Conservation (phyloP, 768 basidiomycete genomes). For the Hemileccinum impolitum region DNA sequence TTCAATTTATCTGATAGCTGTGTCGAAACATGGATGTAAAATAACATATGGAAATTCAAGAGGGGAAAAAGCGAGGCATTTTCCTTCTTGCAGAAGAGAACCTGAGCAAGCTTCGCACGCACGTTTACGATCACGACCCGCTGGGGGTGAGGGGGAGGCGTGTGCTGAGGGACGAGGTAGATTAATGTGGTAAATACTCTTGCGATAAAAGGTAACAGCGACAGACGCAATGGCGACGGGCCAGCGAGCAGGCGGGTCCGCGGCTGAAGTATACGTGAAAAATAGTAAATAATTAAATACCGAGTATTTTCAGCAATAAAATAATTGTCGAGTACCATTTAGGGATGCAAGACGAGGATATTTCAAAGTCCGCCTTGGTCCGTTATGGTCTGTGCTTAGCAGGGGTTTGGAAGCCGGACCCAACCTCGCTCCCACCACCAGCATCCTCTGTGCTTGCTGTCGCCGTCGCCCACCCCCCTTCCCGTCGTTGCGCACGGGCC, state of each 20-base stretch:
- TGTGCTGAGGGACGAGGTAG: background rate
- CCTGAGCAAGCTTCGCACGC: slow-evolving; percentile 24
- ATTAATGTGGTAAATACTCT: background rate
- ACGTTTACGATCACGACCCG: slow-evolving; percentile 20
- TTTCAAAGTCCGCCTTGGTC: slow-evolving; percentile 34
- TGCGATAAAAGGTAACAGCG: background rate
- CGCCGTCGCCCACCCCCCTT: slow-evolving; percentile 34
- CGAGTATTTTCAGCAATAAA: slow-evolving; percentile 18
- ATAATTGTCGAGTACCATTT: slow-evolving; percentile 9
- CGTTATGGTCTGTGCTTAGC: slow-evolving; percentile 38
- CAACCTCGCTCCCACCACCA: slow-evolving; percentile 60
- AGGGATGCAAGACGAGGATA: slow-evolving; percentile 16
- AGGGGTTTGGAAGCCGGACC: slow-evolving; percentile 40
- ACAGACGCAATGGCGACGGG: background rate
- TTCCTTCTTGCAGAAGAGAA: slow-evolving; percentile 10
- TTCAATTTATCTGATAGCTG: slow-evolving; percentile 5
- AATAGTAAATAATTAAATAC: background rate
- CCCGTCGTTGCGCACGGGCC: slow-evolving; percentile 47
- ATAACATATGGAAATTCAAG: slow-evolving; percentile 8
- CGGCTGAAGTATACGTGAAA: too few species aligned
- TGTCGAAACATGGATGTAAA: background rate
- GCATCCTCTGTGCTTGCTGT: slow-evolving; percentile 36
- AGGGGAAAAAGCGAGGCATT: slow-evolving; percentile 10
- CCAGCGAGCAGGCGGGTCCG: background rate
- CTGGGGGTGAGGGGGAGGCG: slow-evolving; percentile 17